Evolutionary conservation across 73 alveolate genomes (phyloP).

Genomic region (Symbiodinium pilosum): DNA sequence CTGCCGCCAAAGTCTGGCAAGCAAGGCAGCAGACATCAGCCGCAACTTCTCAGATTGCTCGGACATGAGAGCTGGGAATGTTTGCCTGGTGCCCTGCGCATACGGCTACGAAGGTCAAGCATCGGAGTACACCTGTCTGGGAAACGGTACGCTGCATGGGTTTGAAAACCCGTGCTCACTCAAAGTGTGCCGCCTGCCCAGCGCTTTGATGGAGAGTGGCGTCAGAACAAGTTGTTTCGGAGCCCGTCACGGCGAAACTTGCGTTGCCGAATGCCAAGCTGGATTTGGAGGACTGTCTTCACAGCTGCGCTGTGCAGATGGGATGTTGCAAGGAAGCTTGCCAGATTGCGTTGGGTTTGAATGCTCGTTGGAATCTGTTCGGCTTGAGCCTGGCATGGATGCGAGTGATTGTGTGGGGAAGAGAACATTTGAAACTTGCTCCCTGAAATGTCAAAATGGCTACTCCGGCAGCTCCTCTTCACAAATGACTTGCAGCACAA

Average conservation of each 20-base stretch:
- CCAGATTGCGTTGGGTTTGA: slow-evolving; percentile 30
- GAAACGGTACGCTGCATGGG: slow-evolving; percentile 2
- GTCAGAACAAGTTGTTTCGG: neutral
- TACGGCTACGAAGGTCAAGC: slow-evolving; percentile 16
- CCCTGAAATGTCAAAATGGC: neutral
- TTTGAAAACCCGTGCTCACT: neutral
- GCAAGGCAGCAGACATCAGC: neutral
- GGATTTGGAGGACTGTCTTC: slow-evolving; percentile 11
- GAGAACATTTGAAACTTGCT: slow-evolving; percentile 18
- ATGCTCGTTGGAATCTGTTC: slow-evolving; percentile 20
- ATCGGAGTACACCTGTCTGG: neutral
- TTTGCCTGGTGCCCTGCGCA: neutral
- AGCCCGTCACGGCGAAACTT: slow-evolving; percentile 23
- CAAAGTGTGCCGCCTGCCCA: slow-evolving; percentile 3
- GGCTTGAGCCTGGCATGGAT: slow-evolving; percentile 25
- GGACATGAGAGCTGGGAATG: neutral
- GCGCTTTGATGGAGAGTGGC: neutral
- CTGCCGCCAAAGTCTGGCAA: neutral
- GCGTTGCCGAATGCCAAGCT: slow-evolving; percentile 7
- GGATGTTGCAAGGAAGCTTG: neutral
- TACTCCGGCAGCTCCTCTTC: neutral
- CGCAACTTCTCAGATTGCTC: neutral
- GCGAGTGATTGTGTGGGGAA: slow-evolving; percentile 25
- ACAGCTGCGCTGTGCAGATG: slow-evolving; percentile 26
- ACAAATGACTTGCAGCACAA: neutral